Evolutionary conservation across 345 rosid genomes (phyloP), one percentile per base, ranked within the genome.

Genomic region (Eucalyptus pauciflora): DNA sequence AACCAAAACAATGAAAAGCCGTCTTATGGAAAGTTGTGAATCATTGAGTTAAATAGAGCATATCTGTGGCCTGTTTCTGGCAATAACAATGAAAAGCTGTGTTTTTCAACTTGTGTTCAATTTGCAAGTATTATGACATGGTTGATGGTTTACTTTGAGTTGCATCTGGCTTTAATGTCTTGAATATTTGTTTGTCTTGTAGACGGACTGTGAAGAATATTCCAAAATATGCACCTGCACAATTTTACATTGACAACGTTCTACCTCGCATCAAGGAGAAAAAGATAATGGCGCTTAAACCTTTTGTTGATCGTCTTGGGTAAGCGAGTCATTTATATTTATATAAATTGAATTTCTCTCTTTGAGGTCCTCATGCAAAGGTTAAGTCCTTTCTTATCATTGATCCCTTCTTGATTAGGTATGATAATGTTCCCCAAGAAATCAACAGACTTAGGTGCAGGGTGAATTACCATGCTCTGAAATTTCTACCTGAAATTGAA

Each of bases 231-330:
- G 99, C 99, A 83, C 96, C 99, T 49, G 99, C 99, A 10, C 97
- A 98, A 54, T 98, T 98, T 91, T 98, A 98, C 90, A 95, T 98
- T n/a, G 99, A 97, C 92, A 98, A 98, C 90, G 99, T 98, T 49
- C 95, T 98, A 80, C 99, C 99, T 76, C 96, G 99, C 89, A 94
- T 98, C 90, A 98, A 96, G 93, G 99, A 98, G 93, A 98, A 98
- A 96, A 98, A 95, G 96, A 97, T 98, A 87, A 98, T 98, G 99
- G 95, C 98, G 88, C 94, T 98, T 51, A 98, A 98, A 93, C 99
- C 99, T 92, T 98, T 98, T 94, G 99, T 98, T 6, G 99, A 98
- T 93, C 96, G 99, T 45, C 98, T 97, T 86, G 99, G 99, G 99
- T 98, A 89, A 92, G 96, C 88, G 14, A 41, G 27, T 76, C 43